phyloP scores from a whole-genome alignment of 805 yeast species.

The Ogataea allantospora region DNA sequence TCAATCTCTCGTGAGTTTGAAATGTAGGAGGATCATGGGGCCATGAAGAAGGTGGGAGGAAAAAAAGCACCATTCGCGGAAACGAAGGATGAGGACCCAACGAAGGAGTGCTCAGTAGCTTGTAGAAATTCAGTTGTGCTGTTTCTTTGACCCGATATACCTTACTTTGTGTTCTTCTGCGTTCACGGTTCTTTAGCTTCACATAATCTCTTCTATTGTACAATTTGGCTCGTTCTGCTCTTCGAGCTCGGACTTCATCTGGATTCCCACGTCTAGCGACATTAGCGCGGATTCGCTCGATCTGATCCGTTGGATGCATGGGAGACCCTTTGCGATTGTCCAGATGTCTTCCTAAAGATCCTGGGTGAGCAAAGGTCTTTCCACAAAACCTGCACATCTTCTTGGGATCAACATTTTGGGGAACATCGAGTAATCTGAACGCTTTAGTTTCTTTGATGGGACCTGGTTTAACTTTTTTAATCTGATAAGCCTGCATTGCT shows the following conservation, averaged over 20 bases:
- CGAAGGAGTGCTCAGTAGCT: conserved; percentile 36
- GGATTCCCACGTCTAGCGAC: conserved; percentile 54
- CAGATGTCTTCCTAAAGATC: conserved; percentile 59
- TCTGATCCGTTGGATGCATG: conserved; percentile 48
- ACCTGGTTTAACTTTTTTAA: conserved; percentile 5
- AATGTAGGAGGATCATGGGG: conserved; percentile 53
- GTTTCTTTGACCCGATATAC: conserved; percentile 39
- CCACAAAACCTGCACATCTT: conserved; percentile 52
- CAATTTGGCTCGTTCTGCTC: conserved; percentile 40
- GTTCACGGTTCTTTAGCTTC: conserved; percentile 41
- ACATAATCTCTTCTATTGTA: conserved; percentile 50
- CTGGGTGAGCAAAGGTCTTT: conserved; percentile 52
- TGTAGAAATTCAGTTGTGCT: conserved; percentile 36
- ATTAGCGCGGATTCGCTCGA: conserved; percentile 44
- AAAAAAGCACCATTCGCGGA: conserved; percentile 47
- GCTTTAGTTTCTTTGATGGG: background rate
- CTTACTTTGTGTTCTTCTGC: conserved; percentile 46
- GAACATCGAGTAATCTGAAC: conserved; percentile 21
- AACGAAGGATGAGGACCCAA: conserved; percentile 47
- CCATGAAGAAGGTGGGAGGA: conserved; percentile 46
- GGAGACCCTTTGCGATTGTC: conserved; percentile 54
- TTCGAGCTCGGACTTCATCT: conserved; percentile 39
- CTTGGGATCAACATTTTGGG: conserved; percentile 32
- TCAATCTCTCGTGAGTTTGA: conserved; percentile 40
- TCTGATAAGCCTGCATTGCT: conserved; percentile 15